A percentile compares a stretch with the other conserved stretches of the same genome.
phyloP scores from a whole-genome alignment of 805 yeast genomes.

The Starmerella sirachaensis region DNA sequence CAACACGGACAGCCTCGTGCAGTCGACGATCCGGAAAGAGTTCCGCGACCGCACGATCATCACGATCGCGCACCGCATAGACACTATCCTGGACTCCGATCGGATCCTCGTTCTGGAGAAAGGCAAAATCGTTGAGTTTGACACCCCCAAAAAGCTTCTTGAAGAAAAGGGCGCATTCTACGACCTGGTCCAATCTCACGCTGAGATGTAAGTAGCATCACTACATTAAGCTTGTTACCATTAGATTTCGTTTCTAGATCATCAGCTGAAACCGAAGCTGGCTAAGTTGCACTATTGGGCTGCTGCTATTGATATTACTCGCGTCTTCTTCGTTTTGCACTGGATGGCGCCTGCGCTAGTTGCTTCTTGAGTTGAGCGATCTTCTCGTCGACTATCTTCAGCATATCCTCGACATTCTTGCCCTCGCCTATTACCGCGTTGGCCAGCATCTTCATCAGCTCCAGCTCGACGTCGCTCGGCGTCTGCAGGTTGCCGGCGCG shows the following conservation, averaged over 20 bases:
- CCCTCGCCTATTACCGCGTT: slow-evolving; percentile 8
- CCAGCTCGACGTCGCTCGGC: slow-evolving; percentile 5
- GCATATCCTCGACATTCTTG: background rate
- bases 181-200: slow-evolving; percentile 7
- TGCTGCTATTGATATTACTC: background rate
- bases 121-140: slow-evolving; percentile 47
- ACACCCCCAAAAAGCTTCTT: slow-evolving; percentile 48
- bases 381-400: background rate
- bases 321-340: no score
- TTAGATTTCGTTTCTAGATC: background rate
- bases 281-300: background rate
- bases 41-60: slow-evolving; percentile 57
- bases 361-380: background rate
- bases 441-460: slow-evolving; percentile 10
- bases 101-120: slow-evolving; percentile 43
- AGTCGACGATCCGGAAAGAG: slow-evolving; percentile 49
- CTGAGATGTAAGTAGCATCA: no score
- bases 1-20: slow-evolving; percentile 65
- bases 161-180: slow-evolving; percentile 34
- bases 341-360: no score
- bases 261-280: no score
- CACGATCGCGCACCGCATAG: slow-evolving; percentile 72
- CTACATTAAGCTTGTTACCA: no score
- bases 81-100: slow-evolving; percentile 55
- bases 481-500: background rate